A percentile compares a stretch with the other conserved stretches of the same genome.
Conservation (phyloP, 2,329 filamentous ascomycete genomes). For the Penicillium sp. region DNA sequence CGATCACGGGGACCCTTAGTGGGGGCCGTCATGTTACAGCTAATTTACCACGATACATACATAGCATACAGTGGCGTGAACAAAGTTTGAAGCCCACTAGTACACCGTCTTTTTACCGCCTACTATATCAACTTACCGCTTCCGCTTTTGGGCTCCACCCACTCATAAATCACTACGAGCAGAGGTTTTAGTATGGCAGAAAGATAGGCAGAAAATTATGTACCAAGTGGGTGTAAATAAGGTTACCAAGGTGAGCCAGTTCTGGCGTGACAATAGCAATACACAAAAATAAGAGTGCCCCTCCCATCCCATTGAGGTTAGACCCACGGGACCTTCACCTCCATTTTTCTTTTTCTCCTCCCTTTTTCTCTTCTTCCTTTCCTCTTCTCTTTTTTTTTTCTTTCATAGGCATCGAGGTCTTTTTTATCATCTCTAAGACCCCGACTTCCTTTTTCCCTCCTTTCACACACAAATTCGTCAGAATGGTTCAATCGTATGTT, state of each 20-base stretch:
- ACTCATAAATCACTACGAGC: too few species aligned
- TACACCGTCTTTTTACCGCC: too few species aligned
- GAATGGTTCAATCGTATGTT: slow-evolving; percentile 58
- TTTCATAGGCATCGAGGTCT: slow-evolving; percentile 25
- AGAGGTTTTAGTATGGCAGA: too few species aligned
- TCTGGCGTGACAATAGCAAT: neutral
- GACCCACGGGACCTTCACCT: slow-evolving; percentile 21
- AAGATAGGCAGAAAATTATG: too few species aligned
- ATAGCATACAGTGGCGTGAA: too few species aligned
- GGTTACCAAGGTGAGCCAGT: neutral
- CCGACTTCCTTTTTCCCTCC: slow-evolving; percentile 4
- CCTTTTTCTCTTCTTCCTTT: slow-evolving; percentile 15
- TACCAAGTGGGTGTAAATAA: too few species aligned
- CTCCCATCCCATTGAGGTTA: slow-evolving; percentile 20
- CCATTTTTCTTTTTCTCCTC: slow-evolving; percentile 24
- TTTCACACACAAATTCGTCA: slow-evolving; percentile 34
- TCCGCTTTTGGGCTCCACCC: too few species aligned
- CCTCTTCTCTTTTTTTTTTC: slow-evolving; percentile 11
- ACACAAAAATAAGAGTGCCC: slow-evolving; percentile 4
- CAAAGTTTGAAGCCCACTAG: too few species aligned
- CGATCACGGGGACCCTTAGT: slow-evolving; percentile 9
- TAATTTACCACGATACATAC: neutral
- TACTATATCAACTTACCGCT: too few species aligned
- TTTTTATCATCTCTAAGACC: slow-evolving; percentile 18
- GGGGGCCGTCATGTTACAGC: neutral